Conservation (phyloP, 2,329 filamentous ascomycete species). For the Hypoxylon sp. region DNA sequence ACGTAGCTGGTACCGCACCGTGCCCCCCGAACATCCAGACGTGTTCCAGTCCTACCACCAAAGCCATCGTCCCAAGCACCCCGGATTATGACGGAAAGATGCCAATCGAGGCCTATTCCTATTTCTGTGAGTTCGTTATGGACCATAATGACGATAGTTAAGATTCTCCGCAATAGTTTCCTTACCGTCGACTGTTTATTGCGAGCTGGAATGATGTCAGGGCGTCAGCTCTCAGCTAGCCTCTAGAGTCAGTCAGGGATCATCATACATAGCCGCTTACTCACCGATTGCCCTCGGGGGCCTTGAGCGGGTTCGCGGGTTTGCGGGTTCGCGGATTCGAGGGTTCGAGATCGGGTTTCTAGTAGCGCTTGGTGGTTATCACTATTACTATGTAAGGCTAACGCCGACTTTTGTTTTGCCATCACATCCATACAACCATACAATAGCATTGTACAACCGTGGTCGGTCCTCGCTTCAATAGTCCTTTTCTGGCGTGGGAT, state of each 20-base stretch:
- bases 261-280: slow-evolving; percentile 23
- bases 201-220: slow-evolving; percentile 39
- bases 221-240: slow-evolving; percentile 33
- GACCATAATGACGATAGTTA: slow-evolving; percentile 16
- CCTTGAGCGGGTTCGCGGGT: background rate
- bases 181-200: slow-evolving; percentile 6
- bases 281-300: slow-evolving; percentile 24
- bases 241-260: slow-evolving; percentile 10
- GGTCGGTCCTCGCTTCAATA: slow-evolving; percentile 34
- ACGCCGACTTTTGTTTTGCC: slow-evolving; percentile 20
- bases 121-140: background rate
- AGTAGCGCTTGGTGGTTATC: slow-evolving; percentile 2
- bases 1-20: slow-evolving; percentile 29
- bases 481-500: slow-evolving; percentile 35
- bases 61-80: slow-evolving; percentile 3
- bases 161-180: slow-evolving; percentile 8
- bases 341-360: background rate
- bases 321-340: slow-evolving; percentile 22
- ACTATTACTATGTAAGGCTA: slow-evolving; percentile 5
- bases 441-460: slow-evolving; percentile 23
- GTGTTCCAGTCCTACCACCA: background rate
- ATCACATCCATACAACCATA: slow-evolving; percentile 2
- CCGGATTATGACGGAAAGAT: slow-evolving; percentile 7
- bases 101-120: slow-evolving; percentile 1
- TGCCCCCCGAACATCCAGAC: slow-evolving; percentile 16